These are phyloP conservation scores for Flaveria brownii DNA, from an alignment of 129 eudicot species.

Conservation along the genomic window DNA sequence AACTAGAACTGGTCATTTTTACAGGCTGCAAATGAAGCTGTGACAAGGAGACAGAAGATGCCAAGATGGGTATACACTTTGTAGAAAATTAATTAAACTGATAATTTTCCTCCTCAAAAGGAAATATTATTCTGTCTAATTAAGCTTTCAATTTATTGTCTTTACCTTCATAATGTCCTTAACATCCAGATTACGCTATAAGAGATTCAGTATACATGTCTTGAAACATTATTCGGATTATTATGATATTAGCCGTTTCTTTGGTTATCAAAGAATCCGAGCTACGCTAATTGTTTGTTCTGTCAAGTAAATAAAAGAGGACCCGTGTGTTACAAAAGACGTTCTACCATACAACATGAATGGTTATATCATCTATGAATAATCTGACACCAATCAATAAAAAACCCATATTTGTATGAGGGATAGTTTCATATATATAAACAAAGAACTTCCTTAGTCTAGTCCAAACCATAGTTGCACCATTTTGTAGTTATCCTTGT, in stretches of 20 bases:
- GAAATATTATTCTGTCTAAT: too few species aligned
- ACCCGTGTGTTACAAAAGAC: background rate
- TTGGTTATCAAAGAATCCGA: constrained; percentile 27
- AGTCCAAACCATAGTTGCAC: background rate
- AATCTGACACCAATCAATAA: background rate
- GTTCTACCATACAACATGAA: background rate
- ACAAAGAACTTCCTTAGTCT: background rate
- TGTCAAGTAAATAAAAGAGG: background rate
- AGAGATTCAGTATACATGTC: constrained; percentile 12
- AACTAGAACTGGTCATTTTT: constrained; percentile 1
- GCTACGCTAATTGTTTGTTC: constrained; percentile 6
- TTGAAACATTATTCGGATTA: constrained; percentile 20
- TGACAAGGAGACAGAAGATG: constrained; percentile 23
- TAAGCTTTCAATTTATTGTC: too few species aligned
- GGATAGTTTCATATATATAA: background rate
- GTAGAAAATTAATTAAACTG: constrained; percentile 23
- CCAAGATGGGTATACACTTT: constrained; percentile 24
- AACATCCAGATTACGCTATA: constrained; percentile 15
- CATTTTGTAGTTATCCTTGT: background rate
- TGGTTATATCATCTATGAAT: background rate
- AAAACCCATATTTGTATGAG: background rate
- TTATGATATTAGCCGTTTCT: constrained; percentile 21
- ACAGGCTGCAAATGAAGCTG: constrained; percentile 31
- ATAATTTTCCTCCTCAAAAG: too few species aligned
- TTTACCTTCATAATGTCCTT: background rate